Evolutionary conservation across 352 stramenopile genomes (phyloP).

Genomic region (Halophytophthora polymorphica): DNA sequence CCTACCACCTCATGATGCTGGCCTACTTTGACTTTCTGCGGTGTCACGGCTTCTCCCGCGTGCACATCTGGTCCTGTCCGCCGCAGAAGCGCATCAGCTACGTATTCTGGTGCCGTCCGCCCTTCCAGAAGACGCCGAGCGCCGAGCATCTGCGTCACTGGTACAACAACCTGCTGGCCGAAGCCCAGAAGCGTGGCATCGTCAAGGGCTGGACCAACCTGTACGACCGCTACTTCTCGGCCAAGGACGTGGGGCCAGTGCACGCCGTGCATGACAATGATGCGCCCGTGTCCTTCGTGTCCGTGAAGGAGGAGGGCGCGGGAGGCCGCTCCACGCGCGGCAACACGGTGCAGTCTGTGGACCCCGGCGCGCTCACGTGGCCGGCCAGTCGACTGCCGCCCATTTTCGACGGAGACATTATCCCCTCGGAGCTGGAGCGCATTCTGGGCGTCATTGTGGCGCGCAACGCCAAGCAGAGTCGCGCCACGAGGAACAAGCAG

Average conservation of each 20-base stretch:
- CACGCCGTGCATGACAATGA: conserved; percentile 5
- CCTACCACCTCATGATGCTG: conserved; percentile 95
- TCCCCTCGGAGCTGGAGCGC: conserved; percentile 72
- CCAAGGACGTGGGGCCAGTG: conserved; percentile 12
- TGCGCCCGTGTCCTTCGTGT: conserved; percentile 15
- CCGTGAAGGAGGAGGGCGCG: conserved; percentile 27
- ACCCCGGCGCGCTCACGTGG: conserved; percentile 89
- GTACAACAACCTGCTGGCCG: conserved; percentile 90
- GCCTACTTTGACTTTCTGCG: conserved; percentile 95
- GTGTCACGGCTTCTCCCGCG: conserved; percentile 91
- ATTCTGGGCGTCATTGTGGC: conserved; percentile 62
- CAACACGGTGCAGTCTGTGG: conserved; percentile 61
- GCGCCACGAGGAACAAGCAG: conserved; percentile 33
- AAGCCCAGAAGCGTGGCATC: conserved; percentile 58
- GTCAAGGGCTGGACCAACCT: conserved; percentile 65
- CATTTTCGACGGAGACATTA: conserved; percentile 82
- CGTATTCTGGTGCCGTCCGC: conserved; percentile 96
- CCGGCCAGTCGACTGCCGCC: conserved; percentile 54
- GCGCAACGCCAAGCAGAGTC: conserved; percentile 60
- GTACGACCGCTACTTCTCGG: conserved; percentile 64
- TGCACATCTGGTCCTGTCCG: conserved; percentile 97
- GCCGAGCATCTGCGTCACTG: conserved; percentile 91
- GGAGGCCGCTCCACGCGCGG: conserved; percentile 49
- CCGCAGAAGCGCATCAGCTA: conserved; percentile 95
- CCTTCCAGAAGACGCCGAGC: conserved; percentile 94